Percentiles rank a stretch among this genome's conserved stretches.
These are phyloP conservation scores for Gorgonomyces haynaldii DNA, from an alignment of 192 early-diverging fungal species.

Conservation along the genomic window DNA sequence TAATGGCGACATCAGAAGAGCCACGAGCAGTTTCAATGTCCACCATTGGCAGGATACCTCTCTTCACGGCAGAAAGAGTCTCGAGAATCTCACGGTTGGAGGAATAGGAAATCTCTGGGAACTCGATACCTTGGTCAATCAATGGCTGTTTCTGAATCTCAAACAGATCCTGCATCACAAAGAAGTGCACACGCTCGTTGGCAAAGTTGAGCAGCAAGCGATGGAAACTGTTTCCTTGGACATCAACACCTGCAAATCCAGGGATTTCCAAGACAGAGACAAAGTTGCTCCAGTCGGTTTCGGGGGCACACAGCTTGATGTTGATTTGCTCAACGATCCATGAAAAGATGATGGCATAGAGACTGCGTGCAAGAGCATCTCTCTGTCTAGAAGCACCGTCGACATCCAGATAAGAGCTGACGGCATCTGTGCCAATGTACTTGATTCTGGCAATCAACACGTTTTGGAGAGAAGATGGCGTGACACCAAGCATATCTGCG, in stretches of 20 bases:
- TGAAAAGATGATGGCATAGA: constrained; percentile 65
- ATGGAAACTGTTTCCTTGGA: constrained; percentile 24
- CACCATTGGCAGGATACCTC: constrained; percentile 24
- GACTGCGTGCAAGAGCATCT: constrained; percentile 63
- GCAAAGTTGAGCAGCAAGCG: constrained; percentile 41
- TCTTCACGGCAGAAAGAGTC: constrained; percentile 8
- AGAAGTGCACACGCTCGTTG: constrained; percentile 27
- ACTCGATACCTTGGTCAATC: constrained; percentile 16
- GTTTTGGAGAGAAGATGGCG: constrained; percentile 46
- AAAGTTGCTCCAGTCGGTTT: constrained; percentile 59
- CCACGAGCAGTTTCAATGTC: constrained; percentile 23
- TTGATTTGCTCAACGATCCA: constrained; percentile 89
- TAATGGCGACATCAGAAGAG: constrained; percentile 16
- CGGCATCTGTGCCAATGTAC: constrained; percentile 66
- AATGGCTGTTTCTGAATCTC: constrained; percentile 19
- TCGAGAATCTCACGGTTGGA: constrained; percentile 15
- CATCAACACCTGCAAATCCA: constrained; percentile 24
- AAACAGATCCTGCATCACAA: constrained; percentile 23
- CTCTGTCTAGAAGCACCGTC: constrained; percentile 64
- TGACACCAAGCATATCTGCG: constrained; percentile 70
- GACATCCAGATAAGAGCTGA: constrained; percentile 72
- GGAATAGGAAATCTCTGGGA: constrained; percentile 48
- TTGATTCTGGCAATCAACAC: constrained; percentile 66
- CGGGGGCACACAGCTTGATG: constrained; percentile 60
- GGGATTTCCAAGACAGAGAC: constrained; percentile 71